These are phyloP conservation scores for Lactarius akahatsu DNA, from an alignment of 768 basidiomycete species.

Conservation along the genomic window DNA sequence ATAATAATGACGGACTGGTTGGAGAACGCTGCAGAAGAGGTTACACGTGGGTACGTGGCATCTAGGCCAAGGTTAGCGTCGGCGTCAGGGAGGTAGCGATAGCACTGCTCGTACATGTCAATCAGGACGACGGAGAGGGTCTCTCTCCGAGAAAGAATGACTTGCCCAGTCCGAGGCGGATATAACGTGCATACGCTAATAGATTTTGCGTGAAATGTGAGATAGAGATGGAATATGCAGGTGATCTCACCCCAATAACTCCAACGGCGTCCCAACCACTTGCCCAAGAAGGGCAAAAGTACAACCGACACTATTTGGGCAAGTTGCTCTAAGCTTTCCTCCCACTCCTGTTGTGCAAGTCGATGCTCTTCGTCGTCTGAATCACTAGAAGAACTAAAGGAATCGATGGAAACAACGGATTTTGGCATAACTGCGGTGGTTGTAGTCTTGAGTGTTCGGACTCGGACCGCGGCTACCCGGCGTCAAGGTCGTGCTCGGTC, in stretches of 20 bases:
- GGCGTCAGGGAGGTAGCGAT: not conserved
- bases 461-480: slow-evolving; percentile 15
- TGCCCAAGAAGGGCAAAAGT: slow-evolving; percentile 82
- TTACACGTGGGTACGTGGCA: slow-evolving; percentile 18
- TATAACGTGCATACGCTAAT: slow-evolving; percentile 70
- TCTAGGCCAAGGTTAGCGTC: slow-evolving; percentile 17
- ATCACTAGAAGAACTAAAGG: slow-evolving; percentile 44
- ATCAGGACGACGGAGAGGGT: slow-evolving; percentile 18
- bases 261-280: slow-evolving; percentile 84
- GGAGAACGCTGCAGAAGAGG: slow-evolving; percentile 33
- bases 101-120: slow-evolving; percentile 9
- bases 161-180: slow-evolving; percentile 59
- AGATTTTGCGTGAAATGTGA: not conserved
- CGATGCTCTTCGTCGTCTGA: slow-evolving; percentile 72
- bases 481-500: not conserved
- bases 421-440: slow-evolving; percentile 48
- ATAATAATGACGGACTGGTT: slow-evolving; percentile 45
- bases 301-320: slow-evolving; percentile 78
- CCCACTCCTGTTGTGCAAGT: slow-evolving; percentile 88
- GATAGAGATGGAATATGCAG: slow-evolving; percentile 23
- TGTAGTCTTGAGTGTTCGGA: not conserved
- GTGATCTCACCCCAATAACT: slow-evolving; percentile 72
- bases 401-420: slow-evolving; percentile 62
- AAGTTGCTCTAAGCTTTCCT: slow-evolving; percentile 83
- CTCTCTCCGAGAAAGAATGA: slow-evolving; percentile 58